Base-by-base conservation (phyloP, 108 stramenopile genomes). In the Cyclostephanos invisitatus region DNA sequence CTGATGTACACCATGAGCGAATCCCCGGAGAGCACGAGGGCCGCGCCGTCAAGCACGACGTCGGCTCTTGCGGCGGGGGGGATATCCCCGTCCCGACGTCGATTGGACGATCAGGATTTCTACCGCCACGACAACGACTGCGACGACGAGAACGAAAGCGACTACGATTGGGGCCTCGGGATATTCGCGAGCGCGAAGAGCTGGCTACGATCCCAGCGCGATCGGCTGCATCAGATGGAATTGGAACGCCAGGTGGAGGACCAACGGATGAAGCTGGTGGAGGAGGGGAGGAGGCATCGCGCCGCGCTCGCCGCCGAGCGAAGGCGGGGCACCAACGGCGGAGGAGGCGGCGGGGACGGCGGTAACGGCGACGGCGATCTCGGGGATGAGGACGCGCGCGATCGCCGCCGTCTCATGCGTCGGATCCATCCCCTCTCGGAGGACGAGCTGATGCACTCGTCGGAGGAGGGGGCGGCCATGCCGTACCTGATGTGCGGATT, bases 211-310 rank as follows among this genome's bases (percentile, higher is more conserved):
- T 53, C 56, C 25, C 77, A 83, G 54, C 49, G 82, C 21, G 82
- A 83, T 18, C 55, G 70, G 70, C 47, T 79, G 21, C 67, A 62
- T n/a, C 70, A 73, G 50, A 37, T 75, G 28, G 78, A 80, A 54
- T 49, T 83, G 36, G 78, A 83, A 46, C 47, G 78, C 37, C 68
- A 83, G 18, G 82, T 83, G 10, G 77, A 83, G 62, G 78, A 80
- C 59, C 82, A 83, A 36, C 59, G 78, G 9, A 44, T 74, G 50
- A 74, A 66, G 38, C 51, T 83, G 11, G 63, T 79, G 12, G 82
- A 83, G 48, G 78, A 79, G 77, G 78, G 74, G 24, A 49, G 80
- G 21, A 68, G 56, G 58, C 75, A 75, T 32, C 44, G 69, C n/a
- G 73, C 60, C n/a, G 73, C 60, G 20, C 55, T 29, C 32, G 76